Evolutionary conservation across 2,329 filamentous ascomycete species (phyloP), one percentile per base, ranked within the genome.

Genomic region (Monilinia polystroma): DNA sequence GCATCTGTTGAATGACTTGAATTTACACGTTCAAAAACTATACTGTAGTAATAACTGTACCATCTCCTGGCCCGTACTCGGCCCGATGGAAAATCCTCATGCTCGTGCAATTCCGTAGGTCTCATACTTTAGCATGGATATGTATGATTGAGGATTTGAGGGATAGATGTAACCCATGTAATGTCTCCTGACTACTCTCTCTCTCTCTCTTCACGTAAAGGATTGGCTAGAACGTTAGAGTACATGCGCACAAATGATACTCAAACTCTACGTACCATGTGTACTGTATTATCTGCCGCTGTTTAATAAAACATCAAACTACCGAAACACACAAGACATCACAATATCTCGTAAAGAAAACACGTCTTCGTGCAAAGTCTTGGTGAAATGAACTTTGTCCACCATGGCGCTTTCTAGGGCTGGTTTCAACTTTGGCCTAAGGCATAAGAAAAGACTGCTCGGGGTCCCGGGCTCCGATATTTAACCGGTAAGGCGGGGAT

Each of bases 401-500:
- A 12, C 23, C 18, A 8, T 23, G 29, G 20, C 29, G 20, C 38
- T 60, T 32, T 49, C 43, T n/a, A 58, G 43, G 57, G 29, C 45
- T 60, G 14, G n/a, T 38, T 18, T 60, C 23, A 1, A 60, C 1
- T 4, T 60, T 51, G 23, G 58, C 58, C 58, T 38, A 51, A 51
- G 58, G 45, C 58, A 38, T 38, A 2, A 38, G 1, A 16, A 38
- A 26, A 1, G 14, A 11, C 6, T 8, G 29, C 32, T 7, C n/a
- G 32, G n/a, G 16, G n/a, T 5, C 7, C 14, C n/a, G 45, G 8
- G 8, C 16, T 10, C 58, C 58, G 58, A 51, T 26, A 41, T 38
- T 62, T 62, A 51, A 41, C 58, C 58, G 45, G 8, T 41, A 52
- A 51, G 58, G 58, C 58, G 58, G 58, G 58, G 58, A 43, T 35